Percentiles rank a stretch among this genome's conserved stretches.
Evolutionary conservation across 495 filamentous ascomycete genomes (phyloP).

Genomic region (Filosporella fistucella): DNA sequence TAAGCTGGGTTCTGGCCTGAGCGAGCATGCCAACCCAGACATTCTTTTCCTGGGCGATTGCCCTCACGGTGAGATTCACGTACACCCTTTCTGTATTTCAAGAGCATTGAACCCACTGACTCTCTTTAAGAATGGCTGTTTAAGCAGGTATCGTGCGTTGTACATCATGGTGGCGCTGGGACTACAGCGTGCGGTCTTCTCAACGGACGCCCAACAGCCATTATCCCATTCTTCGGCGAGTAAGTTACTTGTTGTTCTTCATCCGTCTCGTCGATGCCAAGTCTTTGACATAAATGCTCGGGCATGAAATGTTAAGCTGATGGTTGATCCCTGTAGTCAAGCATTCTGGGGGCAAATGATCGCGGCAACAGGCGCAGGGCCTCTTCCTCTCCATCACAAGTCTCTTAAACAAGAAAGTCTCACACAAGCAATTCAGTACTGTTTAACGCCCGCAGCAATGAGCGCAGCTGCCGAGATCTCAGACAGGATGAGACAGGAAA

Average conservation of each 20-base stretch:
- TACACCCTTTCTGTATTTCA: too few relatives aligned
- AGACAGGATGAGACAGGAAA: conserved; percentile 11
- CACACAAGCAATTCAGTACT: conserved; percentile 28
- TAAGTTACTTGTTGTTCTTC: conserved; percentile 20
- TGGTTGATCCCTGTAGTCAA: conserved; percentile 35
- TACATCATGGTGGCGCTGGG: conserved; percentile 64
- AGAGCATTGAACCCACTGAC: neutral
- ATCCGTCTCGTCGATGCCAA: neutral
- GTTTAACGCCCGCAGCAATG: conserved; percentile 6
- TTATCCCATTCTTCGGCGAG: conserved; percentile 67
- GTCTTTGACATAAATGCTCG: too few relatives aligned
- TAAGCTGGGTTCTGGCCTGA: conserved; percentile 44
- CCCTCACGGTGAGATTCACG: conserved; percentile 39
- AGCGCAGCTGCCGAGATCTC: conserved; percentile 11
- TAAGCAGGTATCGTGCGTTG: conserved; percentile 53
- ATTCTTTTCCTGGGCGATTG: conserved; percentile 56
- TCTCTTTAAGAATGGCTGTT: conserved; percentile 62
- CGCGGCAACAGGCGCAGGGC: conserved; percentile 42
- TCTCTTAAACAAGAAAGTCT: conserved; percentile 36
- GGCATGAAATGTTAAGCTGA: too few relatives aligned
- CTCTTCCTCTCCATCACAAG: conserved; percentile 39
- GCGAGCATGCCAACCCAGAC: conserved; percentile 36
- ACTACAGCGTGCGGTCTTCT: conserved; percentile 60
- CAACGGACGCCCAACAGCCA: conserved; percentile 51
- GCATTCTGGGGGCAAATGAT: conserved; percentile 58